phyloP scores from a whole-genome alignment of 345 rosid genomes.

The Brassica cretica region DNA sequence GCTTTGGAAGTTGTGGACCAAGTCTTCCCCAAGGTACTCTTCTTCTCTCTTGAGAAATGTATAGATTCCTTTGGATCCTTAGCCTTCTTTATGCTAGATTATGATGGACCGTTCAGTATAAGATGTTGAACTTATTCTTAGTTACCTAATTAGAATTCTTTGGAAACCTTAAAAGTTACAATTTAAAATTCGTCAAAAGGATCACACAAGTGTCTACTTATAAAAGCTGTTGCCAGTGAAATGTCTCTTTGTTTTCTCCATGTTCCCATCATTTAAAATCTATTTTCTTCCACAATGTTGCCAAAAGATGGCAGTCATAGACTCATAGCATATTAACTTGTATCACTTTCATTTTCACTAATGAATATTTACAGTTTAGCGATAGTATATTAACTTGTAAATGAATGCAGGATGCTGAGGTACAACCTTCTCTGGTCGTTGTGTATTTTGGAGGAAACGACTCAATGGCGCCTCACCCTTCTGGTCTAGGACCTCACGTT shows the following conservation, averaged over 20 bases:
- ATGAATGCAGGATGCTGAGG: constrained; percentile 57
- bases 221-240: not conserved
- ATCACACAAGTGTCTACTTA: not conserved
- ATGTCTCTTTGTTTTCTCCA: not conserved
- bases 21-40: constrained; percentile 80
- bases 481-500: constrained; percentile 94
- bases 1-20: constrained; percentile 78
- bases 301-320: not conserved
- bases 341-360: no score
- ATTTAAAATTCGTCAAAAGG: not conserved
- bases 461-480: constrained; percentile 92
- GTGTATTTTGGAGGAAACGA: constrained; percentile 98
- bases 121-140: not conserved
- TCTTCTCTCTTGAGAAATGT: not conserved
- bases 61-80: not conserved
- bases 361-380: no score
- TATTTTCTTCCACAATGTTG: not conserved
- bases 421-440: constrained; percentile 78
- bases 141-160: not conserved
- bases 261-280: no score
- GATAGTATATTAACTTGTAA: constrained; percentile 5
- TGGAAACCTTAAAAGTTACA: not conserved
- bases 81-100: not conserved
- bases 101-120: not conserved
- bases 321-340: no score